Base-by-base conservation (phyloP, 2,329 filamentous ascomycete species). In the Hypoxylon sp. region DNA sequence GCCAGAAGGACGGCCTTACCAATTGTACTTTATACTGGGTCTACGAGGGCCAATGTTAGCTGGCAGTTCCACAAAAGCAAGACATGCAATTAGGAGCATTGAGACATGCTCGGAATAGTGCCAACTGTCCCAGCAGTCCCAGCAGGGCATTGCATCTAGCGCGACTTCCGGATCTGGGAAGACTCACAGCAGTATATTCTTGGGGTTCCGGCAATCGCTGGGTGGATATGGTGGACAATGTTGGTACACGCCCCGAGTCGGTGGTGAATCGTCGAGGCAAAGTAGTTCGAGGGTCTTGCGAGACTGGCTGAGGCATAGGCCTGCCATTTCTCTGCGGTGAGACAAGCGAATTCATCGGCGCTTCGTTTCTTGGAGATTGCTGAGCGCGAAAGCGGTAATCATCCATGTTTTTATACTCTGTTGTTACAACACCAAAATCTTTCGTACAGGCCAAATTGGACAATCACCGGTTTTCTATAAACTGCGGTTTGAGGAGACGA, bases 241-340 rank as follows among this genome's bases (percentile, higher is more conserved):
- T 93, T 80, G 92, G 91, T 81, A 95, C 84, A 86, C 94, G 87
- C 81, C 93, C 87, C 82, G 93, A 90, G 83, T 97, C 97, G 64
- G 94, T 96, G 71, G 95, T 98, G 83, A 98, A 98, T 78, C 95
- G 92, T 77, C 95, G 91, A 81, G 94, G 93, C 79, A 98, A 86
- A 75, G 90, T 90, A 71, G 89, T 88, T 81, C 94, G 90, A 73
- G 88, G 87, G 78, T 97, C 93, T 80, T 89, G 87, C 71, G 87
- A 80, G 69, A 84, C 81, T 72, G 87, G 85, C 72, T 87, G 87
- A 71, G 84, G 85, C 79, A 90, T 85, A 77, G 90, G 88, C 77
- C 84, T 85, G 77, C 88, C 87, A 80, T 91, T 91, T 79, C 92
- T 90, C 74, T 89, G 88, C 77, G 92, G 90, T 76, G 92, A 91